Conservation (phyloP, 129 eudicot genomes). For the Kitagawia praeruptora region DNA sequence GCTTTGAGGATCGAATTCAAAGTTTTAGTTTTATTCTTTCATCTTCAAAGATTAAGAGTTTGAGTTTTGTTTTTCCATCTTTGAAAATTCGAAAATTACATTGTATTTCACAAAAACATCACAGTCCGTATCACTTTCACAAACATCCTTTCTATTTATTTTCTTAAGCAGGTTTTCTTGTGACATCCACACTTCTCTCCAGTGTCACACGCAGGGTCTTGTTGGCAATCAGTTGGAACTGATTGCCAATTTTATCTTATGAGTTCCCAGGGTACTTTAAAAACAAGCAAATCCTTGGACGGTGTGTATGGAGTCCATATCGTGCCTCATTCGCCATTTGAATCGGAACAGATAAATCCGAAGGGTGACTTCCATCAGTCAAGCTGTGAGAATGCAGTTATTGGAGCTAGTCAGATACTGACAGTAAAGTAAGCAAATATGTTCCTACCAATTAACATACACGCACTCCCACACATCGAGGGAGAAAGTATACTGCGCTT, state of each 20-base stretch:
- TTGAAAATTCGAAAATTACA: too few relatives aligned
- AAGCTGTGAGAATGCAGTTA: slow-evolving; percentile 28
- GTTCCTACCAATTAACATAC: neutral
- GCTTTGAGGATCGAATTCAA: too few relatives aligned
- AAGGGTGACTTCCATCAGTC: slow-evolving; percentile 39
- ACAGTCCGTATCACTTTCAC: neutral
- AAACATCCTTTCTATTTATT: neutral
- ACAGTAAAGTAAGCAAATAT: slow-evolving; percentile 60
- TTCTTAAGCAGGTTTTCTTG: slow-evolving; percentile 4
- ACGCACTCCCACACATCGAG: neutral
- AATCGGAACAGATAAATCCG: slow-evolving; percentile 50
- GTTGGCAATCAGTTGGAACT: slow-evolving; percentile 75
- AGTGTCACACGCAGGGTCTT: slow-evolving; percentile 8
- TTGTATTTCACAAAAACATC: too few relatives aligned
- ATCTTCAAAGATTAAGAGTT: too few relatives aligned
- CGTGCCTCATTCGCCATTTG: slow-evolving; percentile 77
- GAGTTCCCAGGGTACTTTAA: slow-evolving; percentile 51
- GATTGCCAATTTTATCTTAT: slow-evolving; percentile 59
- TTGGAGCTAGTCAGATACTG: slow-evolving; percentile 40
- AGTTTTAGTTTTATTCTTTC: too few relatives aligned
- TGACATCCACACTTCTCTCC: neutral
- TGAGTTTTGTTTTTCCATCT: too few relatives aligned
- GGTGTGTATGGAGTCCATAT: slow-evolving; percentile 80
- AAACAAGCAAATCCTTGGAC: slow-evolving; percentile 41
- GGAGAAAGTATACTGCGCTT: neutral